phyloP scores from a whole-genome alignment of 352 stramenopile genomes.

The Phytophthora multivora region DNA sequence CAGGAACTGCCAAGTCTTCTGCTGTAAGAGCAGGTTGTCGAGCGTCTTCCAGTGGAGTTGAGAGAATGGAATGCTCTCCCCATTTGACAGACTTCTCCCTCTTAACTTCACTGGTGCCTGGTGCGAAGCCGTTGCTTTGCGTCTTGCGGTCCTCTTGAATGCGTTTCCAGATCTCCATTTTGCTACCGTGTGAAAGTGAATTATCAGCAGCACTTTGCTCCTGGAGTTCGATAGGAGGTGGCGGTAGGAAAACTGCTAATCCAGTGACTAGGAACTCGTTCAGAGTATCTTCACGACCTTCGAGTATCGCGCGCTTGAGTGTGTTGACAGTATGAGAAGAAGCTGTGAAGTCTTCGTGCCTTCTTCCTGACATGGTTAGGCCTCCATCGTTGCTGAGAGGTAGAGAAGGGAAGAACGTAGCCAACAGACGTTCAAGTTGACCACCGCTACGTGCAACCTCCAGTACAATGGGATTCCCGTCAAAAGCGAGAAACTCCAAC shows the following conservation, averaged over 20 bases:
- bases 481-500: constrained; percentile 53
- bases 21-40: constrained; percentile 22
- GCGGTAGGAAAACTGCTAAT: not conserved
- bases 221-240: constrained; percentile 1
- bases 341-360: constrained; percentile 9
- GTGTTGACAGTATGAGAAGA: constrained; percentile 3
- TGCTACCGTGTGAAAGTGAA: constrained; percentile 53
- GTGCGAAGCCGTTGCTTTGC: constrained; percentile 6
- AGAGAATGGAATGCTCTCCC: constrained; percentile 4
- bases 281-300: constrained; percentile 26
- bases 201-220: constrained; percentile 1
- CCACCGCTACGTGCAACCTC: constrained; percentile 40
- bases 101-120: constrained; percentile 2
- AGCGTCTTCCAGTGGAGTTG: constrained; percentile 1
- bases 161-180: constrained; percentile 72
- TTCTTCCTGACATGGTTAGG: constrained; percentile 19
- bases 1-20: constrained; percentile 10
- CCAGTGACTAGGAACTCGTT: constrained; percentile 23
- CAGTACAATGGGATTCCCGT: constrained; percentile 46
- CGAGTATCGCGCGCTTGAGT: constrained; percentile 23
- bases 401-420: constrained; percentile 45
- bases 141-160: constrained; percentile 55
- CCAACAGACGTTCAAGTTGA: constrained; percentile 46
- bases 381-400: constrained; percentile 27
- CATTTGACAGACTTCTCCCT: constrained; percentile 16